Conservation (phyloP, 2,329 filamentous ascomycete species). For the Botrytis aclada region DNA sequence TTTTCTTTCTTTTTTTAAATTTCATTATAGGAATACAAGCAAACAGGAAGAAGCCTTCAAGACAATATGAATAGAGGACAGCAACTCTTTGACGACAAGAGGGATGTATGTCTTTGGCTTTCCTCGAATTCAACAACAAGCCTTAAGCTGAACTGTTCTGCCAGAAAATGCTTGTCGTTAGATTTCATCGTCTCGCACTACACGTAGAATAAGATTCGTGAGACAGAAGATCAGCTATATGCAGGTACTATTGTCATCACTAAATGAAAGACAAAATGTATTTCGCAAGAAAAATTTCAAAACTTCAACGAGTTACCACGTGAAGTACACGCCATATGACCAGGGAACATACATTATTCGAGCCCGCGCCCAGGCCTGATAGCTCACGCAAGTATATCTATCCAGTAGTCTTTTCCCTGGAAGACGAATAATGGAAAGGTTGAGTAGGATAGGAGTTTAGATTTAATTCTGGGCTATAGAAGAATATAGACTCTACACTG, state of each 20-base stretch:
- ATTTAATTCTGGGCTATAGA: neutral
- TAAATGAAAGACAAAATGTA: neutral
- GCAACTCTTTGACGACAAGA: neutral
- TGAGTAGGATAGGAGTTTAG: neutral
- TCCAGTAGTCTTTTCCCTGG: neutral
- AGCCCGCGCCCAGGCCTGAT: neutral
- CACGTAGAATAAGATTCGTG: neutral
- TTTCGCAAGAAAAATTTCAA: neutral
- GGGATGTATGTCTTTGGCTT: neutral
- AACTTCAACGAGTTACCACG: neutral
- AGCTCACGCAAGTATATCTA: no score
- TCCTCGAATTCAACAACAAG: neutral
- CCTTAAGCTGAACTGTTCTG: no score
- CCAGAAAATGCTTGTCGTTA: neutral
- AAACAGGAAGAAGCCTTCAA: neutral
- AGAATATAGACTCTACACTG: neutral
- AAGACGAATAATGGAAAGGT: neutral
- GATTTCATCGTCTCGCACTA: neutral
- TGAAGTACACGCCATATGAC: neutral
- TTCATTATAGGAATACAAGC: neutral
- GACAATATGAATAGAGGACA: neutral
- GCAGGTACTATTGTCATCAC: neutral
- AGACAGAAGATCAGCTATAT: neutral
- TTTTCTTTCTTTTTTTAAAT: neutral
- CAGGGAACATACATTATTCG: neutral